Evolutionary conservation across 2,329 filamentous ascomycete genomes (phyloP).

Genomic region (Chrysoporthe deuterocubensis): DNA sequence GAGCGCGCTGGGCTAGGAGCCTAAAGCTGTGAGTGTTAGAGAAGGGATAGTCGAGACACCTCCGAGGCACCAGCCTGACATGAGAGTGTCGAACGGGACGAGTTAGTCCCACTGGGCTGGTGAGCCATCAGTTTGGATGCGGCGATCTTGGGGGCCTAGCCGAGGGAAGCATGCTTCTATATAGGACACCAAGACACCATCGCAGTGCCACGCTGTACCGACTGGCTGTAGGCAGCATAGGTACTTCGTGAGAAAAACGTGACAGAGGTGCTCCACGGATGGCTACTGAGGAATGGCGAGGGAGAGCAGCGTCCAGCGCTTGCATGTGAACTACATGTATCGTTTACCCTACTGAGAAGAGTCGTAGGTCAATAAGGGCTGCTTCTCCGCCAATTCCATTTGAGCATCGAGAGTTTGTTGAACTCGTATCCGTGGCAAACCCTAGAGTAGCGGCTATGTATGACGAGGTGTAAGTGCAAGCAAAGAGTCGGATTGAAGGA

Average conservation of each 20-base stretch:
- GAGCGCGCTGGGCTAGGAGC: constrained; percentile 50
- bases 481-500: no score
- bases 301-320: neutral
- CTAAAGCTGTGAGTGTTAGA: neutral
- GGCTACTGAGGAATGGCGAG: neutral
- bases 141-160: neutral
- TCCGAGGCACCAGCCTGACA: neutral
- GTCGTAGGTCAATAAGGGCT: no score
- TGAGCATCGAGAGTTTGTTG: no score
- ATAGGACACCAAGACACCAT: neutral
- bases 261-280: neutral
- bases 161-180: neutral
- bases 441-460: no score
- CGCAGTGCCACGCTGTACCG: neutral
- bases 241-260: neutral
- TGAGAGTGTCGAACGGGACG: neutral
- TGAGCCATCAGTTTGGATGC: neutral
- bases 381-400: no score
- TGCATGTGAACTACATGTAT: neutral
- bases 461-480: no score
- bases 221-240: constrained; percentile 1
- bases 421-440: no score
- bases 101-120: neutral
- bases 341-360: neutral
- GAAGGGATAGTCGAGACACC: neutral